Evolutionary conservation across 495 filamentous ascomycete genomes (phyloP).

Genomic region (Penicillium goetzii): DNA sequence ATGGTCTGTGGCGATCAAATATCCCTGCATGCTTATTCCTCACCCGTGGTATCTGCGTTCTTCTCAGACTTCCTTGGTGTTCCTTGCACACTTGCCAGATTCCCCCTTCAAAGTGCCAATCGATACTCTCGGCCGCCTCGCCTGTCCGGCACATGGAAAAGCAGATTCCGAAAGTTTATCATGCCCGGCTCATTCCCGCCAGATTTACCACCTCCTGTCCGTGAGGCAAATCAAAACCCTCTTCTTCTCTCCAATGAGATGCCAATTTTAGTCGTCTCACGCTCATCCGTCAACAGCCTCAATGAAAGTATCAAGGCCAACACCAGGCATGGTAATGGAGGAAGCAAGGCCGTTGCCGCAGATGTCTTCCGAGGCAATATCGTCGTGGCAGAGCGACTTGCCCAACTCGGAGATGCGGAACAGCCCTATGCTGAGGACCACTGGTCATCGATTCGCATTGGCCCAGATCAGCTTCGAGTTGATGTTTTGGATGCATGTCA

Average conservation of each 20-base stretch:
- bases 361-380: conserved; percentile 87
- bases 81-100: conserved; percentile 78
- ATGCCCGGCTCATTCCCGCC: conserved; percentile 64
- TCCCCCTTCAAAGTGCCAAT: conserved; percentile 64
- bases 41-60: conserved; percentile 64
- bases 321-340: conserved; percentile 35
- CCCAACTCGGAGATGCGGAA: conserved; percentile 42
- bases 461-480: conserved; percentile 48
- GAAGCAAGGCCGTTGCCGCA: conserved; percentile 60
- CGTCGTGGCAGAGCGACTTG: conserved; percentile 61
- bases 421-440: conserved; percentile 60
- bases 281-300: conserved; percentile 75
- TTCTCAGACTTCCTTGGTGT: conserved; percentile 75
- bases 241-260: conserved; percentile 90
- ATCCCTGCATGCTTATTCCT: conserved; percentile 66
- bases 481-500: conserved; percentile 81
- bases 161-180: conserved; percentile 39
- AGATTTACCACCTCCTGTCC: conserved; percentile 52
- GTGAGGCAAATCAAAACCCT: conserved; percentile 42
- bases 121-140: conserved; percentile 61
- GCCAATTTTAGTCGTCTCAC: conserved; percentile 83
- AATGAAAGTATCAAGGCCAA: conserved; percentile 68
- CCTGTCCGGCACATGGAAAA: conserved; percentile 24
- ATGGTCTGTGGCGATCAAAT: conserved; percentile 84
- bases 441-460: conserved; percentile 49